Evolutionary conservation across 345 rosid species (phyloP).

Genomic region (Punica granatum): DNA sequence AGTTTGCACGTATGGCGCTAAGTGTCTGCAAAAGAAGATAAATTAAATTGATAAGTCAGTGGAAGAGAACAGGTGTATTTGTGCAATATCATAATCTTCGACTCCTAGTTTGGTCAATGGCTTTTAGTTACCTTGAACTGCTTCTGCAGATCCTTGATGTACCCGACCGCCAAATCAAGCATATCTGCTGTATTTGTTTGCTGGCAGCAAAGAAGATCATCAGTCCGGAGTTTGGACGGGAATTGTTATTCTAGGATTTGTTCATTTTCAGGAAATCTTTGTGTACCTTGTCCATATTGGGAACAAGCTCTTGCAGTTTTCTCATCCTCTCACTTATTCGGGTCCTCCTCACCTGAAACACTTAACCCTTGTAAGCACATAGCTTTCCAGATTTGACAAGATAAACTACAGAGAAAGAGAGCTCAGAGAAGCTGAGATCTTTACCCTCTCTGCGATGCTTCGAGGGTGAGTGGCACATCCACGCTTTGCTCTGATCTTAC

Average conservation of each 20-base stretch:
- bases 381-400: background rate
- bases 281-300: slow-evolving; percentile 99
- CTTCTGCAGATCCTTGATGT: slow-evolving; percentile 88
- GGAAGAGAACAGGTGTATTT: background rate
- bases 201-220: slow-evolving; percentile 29
- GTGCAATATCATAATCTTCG: background rate
- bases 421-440: background rate
- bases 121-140: slow-evolving; percentile 54
- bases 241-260: background rate
- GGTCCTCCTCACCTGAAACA: slow-evolving; percentile 81
- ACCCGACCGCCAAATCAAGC: slow-evolving; percentile 95
- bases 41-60: background rate
- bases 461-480: slow-evolving; percentile 99
- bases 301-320: slow-evolving; percentile 92
- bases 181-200: slow-evolving; percentile 96
- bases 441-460: slow-evolving; percentile 96
- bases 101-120: background rate
- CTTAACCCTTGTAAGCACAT: background rate
- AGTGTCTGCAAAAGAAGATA: slow-evolving; percentile 36
- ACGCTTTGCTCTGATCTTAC: slow-evolving; percentile 91
- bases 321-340: slow-evolving; percentile 95
- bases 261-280: background rate
- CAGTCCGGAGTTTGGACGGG: background rate
- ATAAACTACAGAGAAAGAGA: background rate
- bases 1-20: slow-evolving; percentile 43